Evolutionary conservation across 306 rosid genomes (phyloP), one percentile per base, ranked within the genome.

Genomic region (Prunus davidiana): DNA sequence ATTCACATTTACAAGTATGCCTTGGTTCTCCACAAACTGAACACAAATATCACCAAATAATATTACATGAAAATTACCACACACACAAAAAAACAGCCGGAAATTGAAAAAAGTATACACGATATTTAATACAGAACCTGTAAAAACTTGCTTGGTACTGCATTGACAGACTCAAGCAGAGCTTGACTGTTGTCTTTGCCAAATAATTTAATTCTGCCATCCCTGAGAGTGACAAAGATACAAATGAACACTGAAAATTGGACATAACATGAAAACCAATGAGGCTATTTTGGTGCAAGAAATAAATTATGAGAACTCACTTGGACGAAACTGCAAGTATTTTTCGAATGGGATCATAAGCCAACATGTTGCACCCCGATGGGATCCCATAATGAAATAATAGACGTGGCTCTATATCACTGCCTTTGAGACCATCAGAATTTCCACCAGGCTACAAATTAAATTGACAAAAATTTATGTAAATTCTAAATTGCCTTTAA

Each of bases 121-220:
- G 10, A 13, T 16, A 51, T 28, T 28, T 24, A 2, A 19, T 1
- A 43, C 28, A 71, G 56, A 78, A 92, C 96, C 96, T 85, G 89
- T 55, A 94, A 76, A 68, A 94, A 94, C 83, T 89, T 92, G 95
- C 91, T 85, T 28, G 92, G 91, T 24, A 77, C 79, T 55, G 83
- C 79, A 69, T 90, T 88, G 32, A 72, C 75, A 51, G 97, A 89
- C 70, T 89, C 92, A 63, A 92, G 97, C 51, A 90, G 79, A 57
- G 80, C 87, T 74, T 92, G 96, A 60, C 92, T 76, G 78, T 92
- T 94, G 74, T 88, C 87, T 80, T 78, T 86, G 34, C 97, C 97
- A 79, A 86, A 90, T 58, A 94, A 85, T 76, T 94, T 94, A 58
- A 90, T 88, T 22, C 91, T 82, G 49, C 98, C 98, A 88, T 94